Conservation (phyloP, 1,284 basidiomycete species). For the Butyriboletus regius region DNA sequence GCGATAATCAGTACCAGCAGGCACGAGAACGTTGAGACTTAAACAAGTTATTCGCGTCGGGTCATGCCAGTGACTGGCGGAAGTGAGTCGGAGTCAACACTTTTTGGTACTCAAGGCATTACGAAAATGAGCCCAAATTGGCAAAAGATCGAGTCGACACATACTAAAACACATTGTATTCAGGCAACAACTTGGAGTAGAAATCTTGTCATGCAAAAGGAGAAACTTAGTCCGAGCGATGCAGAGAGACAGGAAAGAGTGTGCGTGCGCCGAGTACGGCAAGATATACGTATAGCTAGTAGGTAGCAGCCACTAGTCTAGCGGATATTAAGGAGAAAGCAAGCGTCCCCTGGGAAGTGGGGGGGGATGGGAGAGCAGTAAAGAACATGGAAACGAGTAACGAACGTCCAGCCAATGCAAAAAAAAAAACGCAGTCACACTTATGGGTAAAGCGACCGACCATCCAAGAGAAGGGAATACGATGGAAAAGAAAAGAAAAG, state of each 20-base stretch:
- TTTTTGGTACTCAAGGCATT: too few relatives aligned
- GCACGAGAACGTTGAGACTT: not conserved
- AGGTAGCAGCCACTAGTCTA: not conserved
- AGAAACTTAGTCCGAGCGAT: slow-evolving; percentile 12
- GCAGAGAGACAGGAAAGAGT: slow-evolving; percentile 1
- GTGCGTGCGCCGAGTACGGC: not conserved
- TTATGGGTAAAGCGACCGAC: slow-evolving; percentile 1
- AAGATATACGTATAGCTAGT: not conserved
- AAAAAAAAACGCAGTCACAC: not conserved
- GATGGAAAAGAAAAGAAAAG: not conserved
- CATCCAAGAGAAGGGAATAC: slow-evolving; percentile 1
- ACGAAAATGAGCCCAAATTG: not conserved
- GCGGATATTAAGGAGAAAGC: slow-evolving; percentile 1
- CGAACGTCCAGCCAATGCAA: slow-evolving; percentile 7
- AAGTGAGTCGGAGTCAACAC: too few relatives aligned
- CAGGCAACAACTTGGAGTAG: not conserved
- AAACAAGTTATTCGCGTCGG: too few relatives aligned
- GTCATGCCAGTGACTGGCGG: too few relatives aligned
- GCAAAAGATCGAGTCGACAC: not conserved
- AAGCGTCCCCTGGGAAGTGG: not conserved
- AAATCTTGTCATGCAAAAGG: slow-evolving; percentile 1
- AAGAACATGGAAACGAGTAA: not conserved
- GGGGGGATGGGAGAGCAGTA: not conserved
- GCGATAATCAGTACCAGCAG: not conserved
- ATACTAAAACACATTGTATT: slow-evolving; percentile 8